Base-by-base conservation (phyloP, 371 early-diverging fungal species). In the Apophysomyces ossiformis region DNA sequence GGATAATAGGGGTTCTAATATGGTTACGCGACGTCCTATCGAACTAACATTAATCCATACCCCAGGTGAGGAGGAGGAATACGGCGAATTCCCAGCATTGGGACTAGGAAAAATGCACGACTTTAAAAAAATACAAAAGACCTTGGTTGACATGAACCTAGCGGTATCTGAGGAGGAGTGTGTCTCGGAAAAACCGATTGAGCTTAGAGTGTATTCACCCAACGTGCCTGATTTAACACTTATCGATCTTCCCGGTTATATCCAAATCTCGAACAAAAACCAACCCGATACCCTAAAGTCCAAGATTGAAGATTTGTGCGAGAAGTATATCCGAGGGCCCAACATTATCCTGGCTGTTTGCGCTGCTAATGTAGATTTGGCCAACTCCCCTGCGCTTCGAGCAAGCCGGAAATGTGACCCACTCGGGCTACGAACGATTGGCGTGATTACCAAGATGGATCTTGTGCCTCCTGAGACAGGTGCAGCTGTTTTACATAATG, bases 401-500 rank as follows among this genome's bases (percentile, higher is more conserved):
- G 95, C 98, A 13, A 90, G 93, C 61, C 90, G 95, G 35, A 92
- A 92, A 72, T 93, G 90, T 50, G 99, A 99, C 78, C 99, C 99
- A 1, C 77, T 91, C 35, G 97, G 98, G 32, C 62, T 89, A 50
- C 86, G 99, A 18, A 99, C 99, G 1, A 92, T 99, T 64, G 99
- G 99, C 64, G 99, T 99, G 0, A 85, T 99, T 36, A 99, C 99
- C 35, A 99, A 99, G 75, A 94, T 99, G 88, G 99, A 99, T 73
- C 85, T 97, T 39, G 95, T 99, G 0, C 93, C 96, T 56, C 93
- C 97, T 21, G 87, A 89, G 36, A 71, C 76, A 1, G 98, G 95
- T 13, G 93, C 92, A 5, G 82, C 88, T 8, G 91, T 97, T 66
- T 86, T 99, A 43, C 85, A 87, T 11, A 98, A 99, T 66, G 84